phyloP scores from a whole-genome alignment of 352 stramenopile species.

The Phytophthora niederhauseri region DNA sequence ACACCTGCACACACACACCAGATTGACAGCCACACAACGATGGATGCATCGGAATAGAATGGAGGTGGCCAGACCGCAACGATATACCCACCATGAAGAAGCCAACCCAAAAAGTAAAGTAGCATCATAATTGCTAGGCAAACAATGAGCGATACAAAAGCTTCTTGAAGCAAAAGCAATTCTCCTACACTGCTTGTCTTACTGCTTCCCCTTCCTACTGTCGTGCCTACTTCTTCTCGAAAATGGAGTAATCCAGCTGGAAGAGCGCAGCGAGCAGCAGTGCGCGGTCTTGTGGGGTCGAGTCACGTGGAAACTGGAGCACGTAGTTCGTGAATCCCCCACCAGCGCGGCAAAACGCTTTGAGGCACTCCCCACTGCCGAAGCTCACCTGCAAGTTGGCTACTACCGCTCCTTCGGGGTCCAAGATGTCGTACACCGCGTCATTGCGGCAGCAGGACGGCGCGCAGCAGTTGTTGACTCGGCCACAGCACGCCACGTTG shows the following conservation, averaged over 20 bases:
- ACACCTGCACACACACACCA: conserved; percentile 1
- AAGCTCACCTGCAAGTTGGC: conserved; percentile 68
- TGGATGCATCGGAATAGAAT: background rate
- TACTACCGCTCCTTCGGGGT: conserved; percentile 52
- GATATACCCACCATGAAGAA: background rate
- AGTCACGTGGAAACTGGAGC: conserved; percentile 62
- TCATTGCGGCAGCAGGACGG: conserved; percentile 68
- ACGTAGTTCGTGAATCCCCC: conserved; percentile 64
- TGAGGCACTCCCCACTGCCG: conserved; percentile 28
- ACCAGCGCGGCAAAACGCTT: conserved; percentile 43
- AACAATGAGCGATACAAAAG: background rate
- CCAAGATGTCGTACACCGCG: conserved; percentile 70
- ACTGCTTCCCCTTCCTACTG: background rate
- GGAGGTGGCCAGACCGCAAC: background rate
- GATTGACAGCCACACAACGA: conserved; percentile 1
- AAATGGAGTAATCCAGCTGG: conserved; percentile 65
- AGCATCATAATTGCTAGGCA: conserved; percentile 2
- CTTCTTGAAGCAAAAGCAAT: background rate
- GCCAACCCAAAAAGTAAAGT: background rate
- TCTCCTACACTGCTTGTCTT: background rate
- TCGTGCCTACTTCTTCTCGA: conserved; percentile 38
- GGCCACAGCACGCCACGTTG: conserved; percentile 62
- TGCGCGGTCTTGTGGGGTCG: conserved; percentile 56
- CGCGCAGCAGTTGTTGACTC: conserved; percentile 76
- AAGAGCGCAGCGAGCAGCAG: conserved; percentile 65